These are phyloP conservation scores for Annulohypoxylon truncatum DNA, from an alignment of 2,329 filamentous ascomycete genomes.

Conservation along the genomic window DNA sequence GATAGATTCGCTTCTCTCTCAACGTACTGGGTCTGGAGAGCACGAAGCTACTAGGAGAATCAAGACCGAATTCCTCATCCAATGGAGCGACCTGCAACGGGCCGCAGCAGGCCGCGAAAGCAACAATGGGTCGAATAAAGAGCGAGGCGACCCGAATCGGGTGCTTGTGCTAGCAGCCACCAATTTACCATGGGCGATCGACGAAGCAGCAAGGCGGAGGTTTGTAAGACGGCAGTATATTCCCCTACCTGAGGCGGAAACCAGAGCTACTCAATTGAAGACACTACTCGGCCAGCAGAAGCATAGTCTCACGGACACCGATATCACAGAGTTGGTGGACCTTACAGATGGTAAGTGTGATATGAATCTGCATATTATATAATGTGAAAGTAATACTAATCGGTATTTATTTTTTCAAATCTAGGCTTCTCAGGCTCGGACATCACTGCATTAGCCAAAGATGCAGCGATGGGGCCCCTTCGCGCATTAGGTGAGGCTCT, in stretches of 20 bases:
- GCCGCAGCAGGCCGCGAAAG: constrained; percentile 88
- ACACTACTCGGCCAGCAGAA: constrained; percentile 89
- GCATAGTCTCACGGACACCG: constrained; percentile 76
- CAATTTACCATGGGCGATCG: constrained; percentile 97
- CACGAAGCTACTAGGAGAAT: constrained; percentile 93
- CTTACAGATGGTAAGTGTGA: constrained; percentile 79
- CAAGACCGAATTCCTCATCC: constrained; percentile 97
- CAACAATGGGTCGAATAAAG: constrained; percentile 69
- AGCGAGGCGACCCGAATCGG: constrained; percentile 82
- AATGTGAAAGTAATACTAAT: constrained; percentile 17
- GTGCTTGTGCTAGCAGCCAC: constrained; percentile 95
- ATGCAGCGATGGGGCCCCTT: constrained; percentile 96
- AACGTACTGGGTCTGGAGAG: constrained; percentile 84
- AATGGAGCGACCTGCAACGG: constrained; percentile 94
- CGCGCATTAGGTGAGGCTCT: constrained; percentile 90
- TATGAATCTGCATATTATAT: constrained; percentile 8
- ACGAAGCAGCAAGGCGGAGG: constrained; percentile 89
- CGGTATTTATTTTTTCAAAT: constrained; percentile 2
- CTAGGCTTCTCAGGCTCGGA: constrained; percentile 97
- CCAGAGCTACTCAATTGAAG: constrained; percentile 80
- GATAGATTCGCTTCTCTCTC: constrained; percentile 92
- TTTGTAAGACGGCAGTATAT: constrained; percentile 98
- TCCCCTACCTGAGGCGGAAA: constrained; percentile 86
- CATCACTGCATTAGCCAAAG: constrained; percentile 95
- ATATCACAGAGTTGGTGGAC: constrained; percentile 79